Conservation (phyloP, 23 red algal genomes). For the Gracilaria caudata region DNA sequence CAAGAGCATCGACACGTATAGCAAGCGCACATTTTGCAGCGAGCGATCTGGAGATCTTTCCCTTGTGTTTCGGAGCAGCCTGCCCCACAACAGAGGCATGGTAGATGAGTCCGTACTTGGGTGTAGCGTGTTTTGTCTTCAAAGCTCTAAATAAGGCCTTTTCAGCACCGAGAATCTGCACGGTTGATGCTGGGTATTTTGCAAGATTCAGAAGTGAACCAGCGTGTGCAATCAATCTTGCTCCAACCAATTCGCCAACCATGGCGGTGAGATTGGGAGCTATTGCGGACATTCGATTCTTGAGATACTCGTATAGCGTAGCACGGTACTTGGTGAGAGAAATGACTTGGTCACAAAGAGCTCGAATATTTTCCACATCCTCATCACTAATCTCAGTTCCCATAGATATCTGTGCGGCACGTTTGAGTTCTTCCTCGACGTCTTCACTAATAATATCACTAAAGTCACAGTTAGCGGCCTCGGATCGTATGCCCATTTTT, state of each 20-base stretch:
- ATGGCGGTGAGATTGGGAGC: slow-evolving; percentile 97
- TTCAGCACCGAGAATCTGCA: slow-evolving; percentile 98
- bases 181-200: slow-evolving; percentile 97
- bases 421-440: slow-evolving; percentile 69
- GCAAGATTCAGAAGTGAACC: slow-evolving; percentile 88
- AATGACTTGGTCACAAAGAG: slow-evolving; percentile 79
- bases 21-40: slow-evolving; percentile 93
- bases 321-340: slow-evolving; percentile 87
- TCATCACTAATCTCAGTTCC: slow-evolving; percentile 94
- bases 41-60: slow-evolving; percentile 93
- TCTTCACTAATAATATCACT: slow-evolving; percentile 52
- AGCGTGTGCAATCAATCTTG: slow-evolving; percentile 96
- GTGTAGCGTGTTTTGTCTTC: slow-evolving; percentile 98
- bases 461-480: slow-evolving; percentile 70
- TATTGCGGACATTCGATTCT: slow-evolving; percentile 91
- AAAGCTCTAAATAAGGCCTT: slow-evolving; percentile 98
- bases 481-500: slow-evolving; percentile 72
- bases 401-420: slow-evolving; percentile 84
- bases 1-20: slow-evolving; percentile 87
- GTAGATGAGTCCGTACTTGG: slow-evolving; percentile 97
- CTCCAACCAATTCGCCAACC: slow-evolving; percentile 95
- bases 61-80: slow-evolving; percentile 91
- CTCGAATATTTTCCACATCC: slow-evolving; percentile 81
- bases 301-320: slow-evolving; percentile 92
- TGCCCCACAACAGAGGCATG: slow-evolving; percentile 94